Conservation (phyloP, 768 basidiomycete species). For the Terana coerulea region DNA sequence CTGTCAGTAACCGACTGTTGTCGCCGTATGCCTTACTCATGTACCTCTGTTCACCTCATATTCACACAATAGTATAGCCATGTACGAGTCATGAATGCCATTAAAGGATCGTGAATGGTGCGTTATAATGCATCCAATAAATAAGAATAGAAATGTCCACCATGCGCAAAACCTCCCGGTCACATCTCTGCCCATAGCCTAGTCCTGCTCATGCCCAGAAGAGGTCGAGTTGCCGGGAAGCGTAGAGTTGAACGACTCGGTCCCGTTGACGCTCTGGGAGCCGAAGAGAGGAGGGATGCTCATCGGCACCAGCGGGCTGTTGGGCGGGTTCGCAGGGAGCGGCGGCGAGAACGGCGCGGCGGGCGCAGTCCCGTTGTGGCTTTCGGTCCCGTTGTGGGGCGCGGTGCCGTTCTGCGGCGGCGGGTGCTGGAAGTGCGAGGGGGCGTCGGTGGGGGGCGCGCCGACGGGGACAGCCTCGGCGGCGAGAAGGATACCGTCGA, state of each 20-base stretch:
- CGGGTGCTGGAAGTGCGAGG: constrained; percentile 3
- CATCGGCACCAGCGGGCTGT: constrained; percentile 13
- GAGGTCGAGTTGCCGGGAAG: background rate
- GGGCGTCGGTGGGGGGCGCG: background rate
- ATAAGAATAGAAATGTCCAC: too few relatives aligned
- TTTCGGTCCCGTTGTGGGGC: background rate
- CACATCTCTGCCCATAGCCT: too few relatives aligned
- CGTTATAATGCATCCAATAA: too few relatives aligned
- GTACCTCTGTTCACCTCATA: too few relatives aligned
- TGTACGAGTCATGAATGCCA: too few relatives aligned
- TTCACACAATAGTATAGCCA: too few relatives aligned
- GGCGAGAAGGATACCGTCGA: background rate
- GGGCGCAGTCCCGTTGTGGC: background rate
- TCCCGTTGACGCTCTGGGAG: background rate
- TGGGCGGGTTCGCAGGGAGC: constrained; percentile 19
- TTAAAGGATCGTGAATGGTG: too few relatives aligned
- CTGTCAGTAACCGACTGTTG: too few relatives aligned
- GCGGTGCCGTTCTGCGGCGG: background rate
- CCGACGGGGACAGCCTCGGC: background rate
- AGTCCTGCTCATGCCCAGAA: background rate
- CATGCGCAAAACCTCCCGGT: too few relatives aligned
- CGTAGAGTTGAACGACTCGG: too few relatives aligned
- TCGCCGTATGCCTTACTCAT: too few relatives aligned
- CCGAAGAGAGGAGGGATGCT: constrained; percentile 1
- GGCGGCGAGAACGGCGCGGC: constrained; percentile 9